Evolutionary conservation across 2,329 filamentous ascomycete species (phyloP).

Genomic region (Pseudocercospora fijiensis): DNA sequence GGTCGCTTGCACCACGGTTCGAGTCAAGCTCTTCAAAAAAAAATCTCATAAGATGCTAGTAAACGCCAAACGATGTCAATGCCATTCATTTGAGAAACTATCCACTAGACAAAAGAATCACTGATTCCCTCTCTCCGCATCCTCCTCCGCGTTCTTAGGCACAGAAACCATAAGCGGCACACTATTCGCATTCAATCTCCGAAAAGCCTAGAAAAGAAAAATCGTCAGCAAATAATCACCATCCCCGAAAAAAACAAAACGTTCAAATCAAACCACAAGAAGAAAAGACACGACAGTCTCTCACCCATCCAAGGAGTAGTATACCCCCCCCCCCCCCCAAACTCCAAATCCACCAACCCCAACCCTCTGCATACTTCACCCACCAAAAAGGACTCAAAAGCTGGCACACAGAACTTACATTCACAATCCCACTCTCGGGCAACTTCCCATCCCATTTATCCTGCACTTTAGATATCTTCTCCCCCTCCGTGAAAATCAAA

Average conservation of each 20-base stretch:
- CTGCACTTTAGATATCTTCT: slow-evolving; percentile 54
- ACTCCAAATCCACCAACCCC: slow-evolving; percentile 43
- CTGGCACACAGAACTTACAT: slow-evolving; percentile 47
- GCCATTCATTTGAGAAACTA: too few relatives aligned
- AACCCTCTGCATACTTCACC: slow-evolving; percentile 41
- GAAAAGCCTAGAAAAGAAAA: slow-evolving; percentile 46
- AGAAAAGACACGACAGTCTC: slow-evolving; percentile 21
- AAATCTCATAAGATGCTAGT: too few relatives aligned
- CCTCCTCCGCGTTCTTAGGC: slow-evolving; percentile 55
- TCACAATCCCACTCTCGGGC: slow-evolving; percentile 51
- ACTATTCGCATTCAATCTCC: slow-evolving; percentile 52
- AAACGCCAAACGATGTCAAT: too few relatives aligned
- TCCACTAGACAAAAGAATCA: not conserved
- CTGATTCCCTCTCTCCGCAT: slow-evolving; percentile 50
- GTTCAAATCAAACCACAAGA: not conserved
- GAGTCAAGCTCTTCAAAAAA: too few relatives aligned
- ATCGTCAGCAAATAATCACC: slow-evolving; percentile 34
- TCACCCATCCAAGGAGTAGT: slow-evolving; percentile 45
- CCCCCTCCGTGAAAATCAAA: slow-evolving; percentile 47
- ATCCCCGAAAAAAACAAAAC: slow-evolving; percentile 7
- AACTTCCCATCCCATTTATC: slow-evolving; percentile 57
- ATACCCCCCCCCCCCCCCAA: slow-evolving; percentile 44
- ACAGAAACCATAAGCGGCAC: slow-evolving; percentile 54
- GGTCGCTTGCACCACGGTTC: too few relatives aligned
- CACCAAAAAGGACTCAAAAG: slow-evolving; percentile 42